A percentile compares a stretch with the other conserved stretches of the same genome.
Conservation (phyloP, 83 land plant species). For the Larix sibirica region DNA sequence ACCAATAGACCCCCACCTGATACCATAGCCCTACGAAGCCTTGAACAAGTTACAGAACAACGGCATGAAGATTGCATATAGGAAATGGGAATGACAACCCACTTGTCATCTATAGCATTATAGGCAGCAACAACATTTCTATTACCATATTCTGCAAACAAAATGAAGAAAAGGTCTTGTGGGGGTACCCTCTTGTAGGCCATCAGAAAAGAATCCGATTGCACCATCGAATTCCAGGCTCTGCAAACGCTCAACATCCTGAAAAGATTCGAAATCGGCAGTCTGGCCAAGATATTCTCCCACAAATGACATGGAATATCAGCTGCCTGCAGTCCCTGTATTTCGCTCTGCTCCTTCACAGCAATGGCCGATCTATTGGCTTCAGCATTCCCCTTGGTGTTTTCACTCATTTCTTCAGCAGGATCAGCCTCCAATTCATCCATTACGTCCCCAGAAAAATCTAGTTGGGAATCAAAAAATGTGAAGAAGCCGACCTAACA, state of each 20-base stretch:
- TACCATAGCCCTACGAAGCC: background rate
- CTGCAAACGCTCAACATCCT: background rate
- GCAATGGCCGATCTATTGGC: background rate
- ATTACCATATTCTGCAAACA: background rate
- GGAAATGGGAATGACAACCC: background rate
- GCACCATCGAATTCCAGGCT: conserved; percentile 2
- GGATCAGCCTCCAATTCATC: background rate
- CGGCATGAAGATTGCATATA: background rate
- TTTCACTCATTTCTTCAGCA: background rate
- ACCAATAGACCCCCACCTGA: conserved; percentile 13
- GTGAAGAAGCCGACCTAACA: too few relatives aligned
- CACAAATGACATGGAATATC: background rate
- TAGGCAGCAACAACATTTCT: conserved; percentile 10
- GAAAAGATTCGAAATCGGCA: background rate
- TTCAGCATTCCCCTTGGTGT: background rate
- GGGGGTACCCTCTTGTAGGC: background rate
- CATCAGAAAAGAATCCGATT: background rate
- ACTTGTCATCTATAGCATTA: background rate
- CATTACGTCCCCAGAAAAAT: background rate
- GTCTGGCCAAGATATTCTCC: background rate
- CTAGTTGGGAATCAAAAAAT: too few relatives aligned
- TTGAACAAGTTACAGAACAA: background rate
- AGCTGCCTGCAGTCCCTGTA: background rate
- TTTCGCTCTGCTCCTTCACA: background rate
- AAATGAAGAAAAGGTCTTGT: background rate